phyloP scores from a whole-genome alignment of 495 filamentous ascomycete genomes.

The Penicillium manginii region DNA sequence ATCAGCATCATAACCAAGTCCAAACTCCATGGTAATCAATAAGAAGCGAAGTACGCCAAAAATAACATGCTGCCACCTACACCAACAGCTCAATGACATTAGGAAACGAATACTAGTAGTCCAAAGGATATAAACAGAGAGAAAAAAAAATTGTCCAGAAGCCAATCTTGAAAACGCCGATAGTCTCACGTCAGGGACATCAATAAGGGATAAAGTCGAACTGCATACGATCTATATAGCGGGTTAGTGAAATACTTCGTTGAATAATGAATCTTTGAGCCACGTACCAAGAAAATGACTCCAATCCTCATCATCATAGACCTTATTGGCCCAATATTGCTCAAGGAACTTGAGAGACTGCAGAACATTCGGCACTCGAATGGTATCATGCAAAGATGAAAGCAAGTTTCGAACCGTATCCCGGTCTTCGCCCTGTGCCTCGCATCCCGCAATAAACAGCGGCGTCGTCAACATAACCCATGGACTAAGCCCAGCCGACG shows the following conservation, averaged over 20 bases:
- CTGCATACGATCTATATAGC: slow-evolving; percentile 47
- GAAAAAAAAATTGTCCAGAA: slow-evolving; percentile 3
- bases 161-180: slow-evolving; percentile 15
- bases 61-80: neutral
- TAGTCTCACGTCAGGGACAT: slow-evolving; percentile 22
- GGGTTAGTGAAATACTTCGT: neutral
- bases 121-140: slow-evolving; percentile 2
- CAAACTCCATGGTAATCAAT: neutral
- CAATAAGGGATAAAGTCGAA: slow-evolving; percentile 54
- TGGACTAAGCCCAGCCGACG: slow-evolving; percentile 45
- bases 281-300: slow-evolving; percentile 47
- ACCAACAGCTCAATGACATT: neutral
- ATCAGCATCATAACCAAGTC: neutral
- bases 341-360: slow-evolving; percentile 51
- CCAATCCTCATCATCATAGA: slow-evolving; percentile 49
- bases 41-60: neutral
- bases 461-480: slow-evolving; percentile 54
- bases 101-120: neutral
- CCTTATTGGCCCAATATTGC: slow-evolving; percentile 46
- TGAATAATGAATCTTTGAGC: neutral
- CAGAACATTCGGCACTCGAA: slow-evolving; percentile 50
- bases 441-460: slow-evolving; percentile 51
- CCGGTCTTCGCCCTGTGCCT: slow-evolving; percentile 44
- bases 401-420: slow-evolving; percentile 41
- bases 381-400: slow-evolving; percentile 45